Conservation (phyloP, 2,329 filamentous ascomycete species). For the Diaporthe ampelina region DNA sequence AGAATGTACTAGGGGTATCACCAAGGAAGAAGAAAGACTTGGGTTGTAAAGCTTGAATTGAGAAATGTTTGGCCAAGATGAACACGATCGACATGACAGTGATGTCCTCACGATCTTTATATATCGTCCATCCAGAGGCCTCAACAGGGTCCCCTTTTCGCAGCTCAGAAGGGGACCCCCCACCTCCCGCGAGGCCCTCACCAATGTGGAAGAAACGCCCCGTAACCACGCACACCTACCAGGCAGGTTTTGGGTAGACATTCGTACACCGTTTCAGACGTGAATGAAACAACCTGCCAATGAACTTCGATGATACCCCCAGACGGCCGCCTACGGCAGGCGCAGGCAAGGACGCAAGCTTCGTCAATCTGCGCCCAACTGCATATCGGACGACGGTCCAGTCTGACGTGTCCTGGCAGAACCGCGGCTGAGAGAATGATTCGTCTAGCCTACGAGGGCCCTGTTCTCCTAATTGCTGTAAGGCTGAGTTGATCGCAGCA, state of each 20-base stretch:
- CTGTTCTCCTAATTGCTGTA: neutral
- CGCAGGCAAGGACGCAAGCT: neutral
- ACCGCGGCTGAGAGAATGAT: neutral
- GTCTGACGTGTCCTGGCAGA: slow-evolving; percentile 20
- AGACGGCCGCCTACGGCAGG: slow-evolving; percentile 8
- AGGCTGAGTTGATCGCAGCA: slow-evolving; percentile 5
- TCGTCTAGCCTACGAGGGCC: neutral
- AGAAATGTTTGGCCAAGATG: neutral
- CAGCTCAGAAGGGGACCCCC: neutral
- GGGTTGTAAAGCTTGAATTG: neutral
- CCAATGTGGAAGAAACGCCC: slow-evolving; percentile 14
- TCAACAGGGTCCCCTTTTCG: neutral
- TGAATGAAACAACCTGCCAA: slow-evolving; percentile 13
- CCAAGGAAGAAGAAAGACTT: neutral
- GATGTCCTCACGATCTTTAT: slow-evolving; percentile 21
- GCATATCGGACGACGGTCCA: slow-evolving; percentile 25
- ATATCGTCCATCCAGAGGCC: neutral
- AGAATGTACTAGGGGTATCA: slow-evolving; percentile 14
- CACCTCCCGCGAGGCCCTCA: slow-evolving; percentile 16
- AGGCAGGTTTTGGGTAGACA: neutral
- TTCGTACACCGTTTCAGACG: slow-evolving; percentile 11
- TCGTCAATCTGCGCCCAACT: slow-evolving; percentile 1
- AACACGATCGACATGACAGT: neutral
- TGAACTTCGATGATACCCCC: neutral
- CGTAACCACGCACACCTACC: neutral